A percentile compares a stretch with the other conserved stretches of the same genome.
phyloP scores from a whole-genome alignment of 495 filamentous ascomycete species.

The Penicillium arizonense region DNA sequence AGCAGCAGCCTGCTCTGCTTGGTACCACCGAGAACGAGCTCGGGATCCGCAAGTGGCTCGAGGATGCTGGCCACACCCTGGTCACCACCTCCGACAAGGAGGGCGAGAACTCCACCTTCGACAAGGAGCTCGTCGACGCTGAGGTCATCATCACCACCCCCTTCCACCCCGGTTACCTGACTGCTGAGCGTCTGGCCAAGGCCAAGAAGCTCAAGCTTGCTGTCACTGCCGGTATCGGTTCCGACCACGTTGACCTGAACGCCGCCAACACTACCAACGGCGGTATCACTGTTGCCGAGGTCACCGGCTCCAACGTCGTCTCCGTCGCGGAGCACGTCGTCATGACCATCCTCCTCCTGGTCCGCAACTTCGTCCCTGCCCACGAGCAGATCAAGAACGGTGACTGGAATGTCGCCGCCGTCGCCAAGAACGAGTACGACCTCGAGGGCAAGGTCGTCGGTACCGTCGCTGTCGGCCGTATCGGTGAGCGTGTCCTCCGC shows the following conservation, averaged over 20 bases:
- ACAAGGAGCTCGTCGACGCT: constrained; percentile 91
- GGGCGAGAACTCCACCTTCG: constrained; percentile 87
- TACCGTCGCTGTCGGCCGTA: constrained; percentile 95
- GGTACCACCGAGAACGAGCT: constrained; percentile 98
- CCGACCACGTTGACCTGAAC: constrained; percentile 95
- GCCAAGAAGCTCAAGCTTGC: constrained; percentile 98
- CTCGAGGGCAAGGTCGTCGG: constrained; percentile 97
- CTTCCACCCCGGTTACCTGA: constrained; percentile 99
- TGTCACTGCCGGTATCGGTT: constrained; percentile 95
- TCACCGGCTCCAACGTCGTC: constrained; percentile 91
- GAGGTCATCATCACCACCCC: constrained; percentile 99
- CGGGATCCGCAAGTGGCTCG: constrained; percentile 92
- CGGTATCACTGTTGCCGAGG: constrained; percentile 94
- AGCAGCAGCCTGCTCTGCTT: constrained; percentile 78
- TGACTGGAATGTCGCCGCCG: constrained; percentile 93
- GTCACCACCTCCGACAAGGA: constrained; percentile 98
- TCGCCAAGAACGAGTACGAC: constrained; percentile 97
- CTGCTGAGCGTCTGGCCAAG: constrained; percentile 91
- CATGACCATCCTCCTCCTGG: constrained; percentile 96
- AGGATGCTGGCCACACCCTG: constrained; percentile 91
- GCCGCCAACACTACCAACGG: constrained; percentile 98
- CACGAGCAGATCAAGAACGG: constrained; percentile 89
- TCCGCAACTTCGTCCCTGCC: constrained; percentile 97
- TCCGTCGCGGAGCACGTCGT: constrained; percentile 93
- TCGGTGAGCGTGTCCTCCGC: constrained; percentile 95